Base-by-base conservation (phyloP, 805 yeast genomes). In the Candida coquimbonensis region DNA sequence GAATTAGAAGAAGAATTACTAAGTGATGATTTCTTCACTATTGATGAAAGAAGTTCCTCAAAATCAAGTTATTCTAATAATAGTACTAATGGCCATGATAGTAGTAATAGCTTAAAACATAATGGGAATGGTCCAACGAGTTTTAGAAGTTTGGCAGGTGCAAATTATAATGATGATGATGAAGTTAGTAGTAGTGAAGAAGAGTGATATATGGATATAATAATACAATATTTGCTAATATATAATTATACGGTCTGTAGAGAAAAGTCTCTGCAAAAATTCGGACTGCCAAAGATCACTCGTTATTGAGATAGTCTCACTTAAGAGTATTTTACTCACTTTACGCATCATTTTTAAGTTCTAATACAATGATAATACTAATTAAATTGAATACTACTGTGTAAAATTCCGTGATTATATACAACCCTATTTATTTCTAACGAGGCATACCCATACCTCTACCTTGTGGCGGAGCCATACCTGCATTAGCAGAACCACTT, bases 361-460 rank as follows among this genome's bases (percentile, higher is more conserved):
- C 24, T 5, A 17, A 32, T 14, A 32, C n/a, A n/a, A 33, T 9
- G 12, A 13, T 5, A 4, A 29, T 9, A 29, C 12, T 29, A 29
- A 29, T 29, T 29, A 29, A 11, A 17, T 17, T 17, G 12, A 29
- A 13, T 29, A 11, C 13, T 27, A 9, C 8, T 27, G 11, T 27
- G 11, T 27, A 9, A 9, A 9, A 9, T 27, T 27, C 12, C 4
- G 6, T 29, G 31, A 29, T 12, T 29, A 29, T 29, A 11, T 27
- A 27, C 31, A 27, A 21, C 24, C 24, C 4, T 11, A 9, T 27
- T 11, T 9, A 29, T 9, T 9, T 11, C 17, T 44, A 52, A 56
- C 56, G 69, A 44, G 80, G 81, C 58, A 86, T 79, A 55, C 89
- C 89, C 68, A 83, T 77, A 45, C 88, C 90, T 64, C 90, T 77